Evolutionary conservation across 192 early-diverging fungal species (phyloP).

Genomic region (Entomortierella beljakovae): DNA sequence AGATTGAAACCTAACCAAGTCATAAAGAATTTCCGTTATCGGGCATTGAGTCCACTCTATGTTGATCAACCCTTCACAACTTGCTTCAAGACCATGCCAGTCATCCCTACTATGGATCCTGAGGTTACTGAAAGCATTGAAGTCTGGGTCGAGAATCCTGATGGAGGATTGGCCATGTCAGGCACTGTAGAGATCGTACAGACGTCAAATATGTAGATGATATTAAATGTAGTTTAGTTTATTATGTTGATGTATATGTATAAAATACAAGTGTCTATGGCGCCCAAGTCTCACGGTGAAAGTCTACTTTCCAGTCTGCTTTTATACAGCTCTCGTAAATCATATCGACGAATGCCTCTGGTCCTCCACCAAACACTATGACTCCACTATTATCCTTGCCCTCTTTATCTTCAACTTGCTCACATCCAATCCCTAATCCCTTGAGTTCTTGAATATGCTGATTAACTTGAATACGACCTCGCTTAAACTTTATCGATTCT

Average conservation of each 20-base stretch:
- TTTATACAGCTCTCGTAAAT: slow-evolving; percentile 41
- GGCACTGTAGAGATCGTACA: slow-evolving; percentile 63
- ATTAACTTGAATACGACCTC: slow-evolving; percentile 45
- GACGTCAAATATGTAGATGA: not conserved
- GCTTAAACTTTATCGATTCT: slow-evolving; percentile 20
- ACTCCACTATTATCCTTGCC: slow-evolving; percentile 9
- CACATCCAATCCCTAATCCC: slow-evolving; percentile 18
- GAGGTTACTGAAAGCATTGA: slow-evolving; percentile 62
- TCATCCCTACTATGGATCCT: slow-evolving; percentile 39
- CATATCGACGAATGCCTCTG: slow-evolving; percentile 50
- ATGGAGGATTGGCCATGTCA: slow-evolving; percentile 79
- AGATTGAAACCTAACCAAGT: slow-evolving; percentile 50
- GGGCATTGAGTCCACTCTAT: slow-evolving; percentile 76
- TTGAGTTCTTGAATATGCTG: slow-evolving; percentile 49
- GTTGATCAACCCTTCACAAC: slow-evolving; percentile 68
- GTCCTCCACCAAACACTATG: slow-evolving; percentile 48
- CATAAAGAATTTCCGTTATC: slow-evolving; percentile 75
- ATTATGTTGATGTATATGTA: not conserved
- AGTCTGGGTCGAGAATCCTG: slow-evolving; percentile 75
- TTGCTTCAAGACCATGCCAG: slow-evolving; percentile 60
- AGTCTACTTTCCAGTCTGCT: slow-evolving; percentile 36
- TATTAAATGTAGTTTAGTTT: not conserved
- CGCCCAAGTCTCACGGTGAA: slow-evolving; percentile 47
- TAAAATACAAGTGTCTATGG: slow-evolving; percentile 2
- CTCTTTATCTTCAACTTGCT: not conserved